phyloP scores from a whole-genome alignment of 768 basidiomycete genomes.

The Mycena albidolilacea region DNA sequence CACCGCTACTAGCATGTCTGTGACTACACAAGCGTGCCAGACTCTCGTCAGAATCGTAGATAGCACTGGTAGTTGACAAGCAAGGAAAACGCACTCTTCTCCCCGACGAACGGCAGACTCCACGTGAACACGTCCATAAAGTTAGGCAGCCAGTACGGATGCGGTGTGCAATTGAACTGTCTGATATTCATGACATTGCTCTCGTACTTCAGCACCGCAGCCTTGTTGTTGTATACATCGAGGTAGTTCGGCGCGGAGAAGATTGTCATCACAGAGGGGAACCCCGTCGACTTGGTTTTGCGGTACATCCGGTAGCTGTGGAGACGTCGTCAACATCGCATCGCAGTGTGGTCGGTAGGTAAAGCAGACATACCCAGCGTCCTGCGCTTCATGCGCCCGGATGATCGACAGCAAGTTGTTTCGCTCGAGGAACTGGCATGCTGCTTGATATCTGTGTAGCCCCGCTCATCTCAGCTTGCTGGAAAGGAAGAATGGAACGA shows the following conservation, averaged over 20 bases:
- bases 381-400: conserved; percentile 98
- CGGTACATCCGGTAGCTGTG: conserved; percentile 97
- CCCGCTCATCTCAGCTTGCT: not conserved
- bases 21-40: conserved; percentile 68
- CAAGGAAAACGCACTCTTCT: conserved; percentile 81
- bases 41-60: not conserved
- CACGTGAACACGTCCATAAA: conserved; percentile 99
- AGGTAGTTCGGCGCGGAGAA: conserved; percentile 99
- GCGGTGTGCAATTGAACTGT: conserved; percentile 97
- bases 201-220: conserved; percentile 98
- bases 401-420: conserved; percentile 98
- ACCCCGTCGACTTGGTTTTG: conserved; percentile 97
- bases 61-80: conserved; percentile 4
- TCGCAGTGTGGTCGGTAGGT: not conserved
- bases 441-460: conserved; percentile 87
- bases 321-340: conserved; percentile 8
- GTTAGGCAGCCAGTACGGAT: conserved; percentile 98
- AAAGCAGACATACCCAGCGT: conserved; percentile 83
- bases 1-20: conserved; percentile 98
- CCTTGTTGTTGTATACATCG: conserved; percentile 99
- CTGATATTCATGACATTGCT: conserved; percentile 99
- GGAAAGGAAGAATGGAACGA: not conserved
- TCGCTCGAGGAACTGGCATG: conserved; percentile 96
- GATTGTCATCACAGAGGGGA: conserved; percentile 99
- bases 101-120: conserved; percentile 98